phyloP scores from a whole-genome alignment of 345 rosid genomes.

The Abelmoschus esculentus region DNA sequence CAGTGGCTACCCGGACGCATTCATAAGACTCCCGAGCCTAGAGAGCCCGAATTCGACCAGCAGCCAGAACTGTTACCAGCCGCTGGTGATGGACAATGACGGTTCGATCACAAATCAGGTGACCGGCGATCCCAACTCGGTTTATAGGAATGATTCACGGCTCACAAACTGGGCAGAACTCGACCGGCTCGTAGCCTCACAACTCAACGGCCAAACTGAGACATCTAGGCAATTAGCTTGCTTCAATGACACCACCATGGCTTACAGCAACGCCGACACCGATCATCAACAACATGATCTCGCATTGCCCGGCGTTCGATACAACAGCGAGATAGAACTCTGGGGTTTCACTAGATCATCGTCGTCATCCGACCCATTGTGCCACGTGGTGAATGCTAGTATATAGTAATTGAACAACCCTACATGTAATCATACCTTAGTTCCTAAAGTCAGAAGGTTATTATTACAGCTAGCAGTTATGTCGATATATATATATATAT shows the following conservation, averaged over 20 bases:
- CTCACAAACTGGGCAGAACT: conserved; percentile 55
- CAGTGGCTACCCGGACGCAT: conserved; percentile 23
- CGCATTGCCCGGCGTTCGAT: conserved; percentile 29
- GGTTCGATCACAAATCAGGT: conserved; percentile 27
- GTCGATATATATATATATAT: background rate
- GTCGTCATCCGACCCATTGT: conserved; percentile 13
- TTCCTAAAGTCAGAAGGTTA: too few relatives aligned
- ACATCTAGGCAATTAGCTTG: conserved; percentile 28
- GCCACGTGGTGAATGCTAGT: too few relatives aligned
- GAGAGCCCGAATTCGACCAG: conserved; percentile 46
- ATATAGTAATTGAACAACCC: too few relatives aligned
- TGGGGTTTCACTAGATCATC: conserved; percentile 35
- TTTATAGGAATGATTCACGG: conserved; percentile 19
- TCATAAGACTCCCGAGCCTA: conserved; percentile 54
- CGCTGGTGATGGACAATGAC: conserved; percentile 21
- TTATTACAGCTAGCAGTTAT: too few relatives aligned
- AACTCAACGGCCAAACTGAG: conserved; percentile 50
- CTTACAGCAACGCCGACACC: conserved; percentile 19
- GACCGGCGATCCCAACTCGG: conserved; percentile 11
- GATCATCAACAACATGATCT: conserved; percentile 18
- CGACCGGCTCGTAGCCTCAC: conserved; percentile 70
- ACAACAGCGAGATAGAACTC: conserved; percentile 35
- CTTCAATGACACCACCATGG: conserved; percentile 24
- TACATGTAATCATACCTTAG: too few relatives aligned
- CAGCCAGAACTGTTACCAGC: conserved; percentile 35